phyloP scores from a whole-genome alignment of 768 basidiomycete genomes.

The Pluteus cervinus region DNA sequence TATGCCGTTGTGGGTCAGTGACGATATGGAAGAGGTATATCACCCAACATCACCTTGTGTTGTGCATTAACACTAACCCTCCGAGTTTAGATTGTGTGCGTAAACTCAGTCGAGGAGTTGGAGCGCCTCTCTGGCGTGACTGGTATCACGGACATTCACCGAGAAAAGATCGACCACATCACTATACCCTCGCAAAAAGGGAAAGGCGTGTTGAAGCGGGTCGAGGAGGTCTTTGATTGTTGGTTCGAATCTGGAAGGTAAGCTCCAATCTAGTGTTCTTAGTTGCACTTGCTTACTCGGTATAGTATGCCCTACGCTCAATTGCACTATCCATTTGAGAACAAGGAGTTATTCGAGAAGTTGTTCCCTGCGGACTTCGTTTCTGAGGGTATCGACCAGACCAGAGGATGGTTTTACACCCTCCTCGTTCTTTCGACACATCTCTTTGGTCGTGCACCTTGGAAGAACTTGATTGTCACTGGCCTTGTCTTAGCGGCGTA shows the following conservation, averaged over 20 bases:
- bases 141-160: constrained; percentile 85
- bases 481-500: constrained; percentile 94
- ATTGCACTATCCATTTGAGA: constrained; percentile 97
- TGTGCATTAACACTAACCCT: constrained; percentile 1
- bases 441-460: constrained; percentile 88
- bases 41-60: neutral
- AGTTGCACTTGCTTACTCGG: neutral
- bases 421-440: constrained; percentile 94
- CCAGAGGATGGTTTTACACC: constrained; percentile 99
- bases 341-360: constrained; percentile 78
- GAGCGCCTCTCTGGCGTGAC: constrained; percentile 79
- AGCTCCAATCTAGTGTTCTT: constrained; percentile 13
- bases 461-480: constrained; percentile 97
- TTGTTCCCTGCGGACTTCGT: constrained; percentile 96
- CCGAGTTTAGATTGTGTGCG: constrained; percentile 59
- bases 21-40: constrained; percentile 82
- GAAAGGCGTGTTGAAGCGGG: constrained; percentile 77
- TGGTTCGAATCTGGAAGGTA: constrained; percentile 99
- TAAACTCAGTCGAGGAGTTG: constrained; percentile 86
- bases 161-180: constrained; percentile 93
- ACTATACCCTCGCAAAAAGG: constrained; percentile 91
- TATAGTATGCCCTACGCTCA: constrained; percentile 97
- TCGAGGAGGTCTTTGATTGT: constrained; percentile 99
- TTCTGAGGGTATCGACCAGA: constrained; percentile 98
- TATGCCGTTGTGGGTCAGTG: constrained; percentile 92